Evolutionary conservation across 75 land plant genomes (phyloP).

Genomic region (Sequoiadendron giganteum): DNA sequence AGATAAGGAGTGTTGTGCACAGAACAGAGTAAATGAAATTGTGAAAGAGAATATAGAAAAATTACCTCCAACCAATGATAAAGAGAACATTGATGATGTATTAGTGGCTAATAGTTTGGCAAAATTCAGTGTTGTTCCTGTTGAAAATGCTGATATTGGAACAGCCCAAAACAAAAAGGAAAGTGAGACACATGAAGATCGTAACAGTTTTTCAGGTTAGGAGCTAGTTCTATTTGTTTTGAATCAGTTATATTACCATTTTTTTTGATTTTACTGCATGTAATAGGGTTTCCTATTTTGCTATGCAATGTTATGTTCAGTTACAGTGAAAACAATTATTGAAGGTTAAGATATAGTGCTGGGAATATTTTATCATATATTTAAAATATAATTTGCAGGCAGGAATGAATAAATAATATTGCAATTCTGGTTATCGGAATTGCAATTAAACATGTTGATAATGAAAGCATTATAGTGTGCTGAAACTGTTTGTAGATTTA

Average conservation of each 20-base stretch:
- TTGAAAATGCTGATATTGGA: not conserved
- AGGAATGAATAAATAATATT: not conserved
- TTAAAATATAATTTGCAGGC: not conserved
- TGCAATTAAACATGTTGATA: not conserved
- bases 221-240: not conserved
- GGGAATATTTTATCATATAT: not conserved
- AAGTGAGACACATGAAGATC: not conserved
- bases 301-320: not conserved
- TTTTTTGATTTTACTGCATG: not conserved
- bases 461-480: not conserved
- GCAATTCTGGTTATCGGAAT: not conserved
- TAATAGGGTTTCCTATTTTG: not conserved
- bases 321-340: not conserved
- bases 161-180: not conserved
- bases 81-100: not conserved
- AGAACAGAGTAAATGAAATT: not conserved
- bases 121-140: not conserved
- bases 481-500: no score
- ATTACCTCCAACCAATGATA: not conserved
- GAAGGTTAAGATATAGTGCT: not conserved
- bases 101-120: not conserved
- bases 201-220: not conserved
- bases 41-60: not conserved
- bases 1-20: not conserved
- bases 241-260: not conserved